Evolutionary conservation across 2,329 filamentous ascomycete species (phyloP).

Genomic region (Paraphoma chrysanthemicola): DNA sequence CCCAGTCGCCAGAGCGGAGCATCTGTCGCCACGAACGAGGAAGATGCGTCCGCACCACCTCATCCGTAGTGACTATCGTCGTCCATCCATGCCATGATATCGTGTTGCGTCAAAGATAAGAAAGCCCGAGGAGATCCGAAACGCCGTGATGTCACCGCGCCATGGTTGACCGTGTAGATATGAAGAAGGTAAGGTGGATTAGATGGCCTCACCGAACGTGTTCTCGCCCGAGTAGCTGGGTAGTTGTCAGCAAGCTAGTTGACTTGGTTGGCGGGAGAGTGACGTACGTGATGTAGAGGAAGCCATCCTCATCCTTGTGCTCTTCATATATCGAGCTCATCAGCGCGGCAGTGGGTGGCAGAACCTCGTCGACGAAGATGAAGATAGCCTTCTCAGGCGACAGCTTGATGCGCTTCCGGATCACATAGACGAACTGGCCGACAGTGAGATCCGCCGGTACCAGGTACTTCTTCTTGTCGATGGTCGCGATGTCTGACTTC

Average conservation of each 20-base stretch:
- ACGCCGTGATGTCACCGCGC: constrained; percentile 37
- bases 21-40: constrained; percentile 11
- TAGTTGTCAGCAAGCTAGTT: constrained; percentile 26
- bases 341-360: constrained; percentile 93
- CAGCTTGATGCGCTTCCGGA: constrained; percentile 99
- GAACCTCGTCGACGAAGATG: constrained; percentile 99
- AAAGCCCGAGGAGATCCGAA: constrained; percentile 34
- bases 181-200: constrained; percentile 25
- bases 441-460: constrained; percentile 97
- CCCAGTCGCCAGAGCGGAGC: constrained; percentile 3
- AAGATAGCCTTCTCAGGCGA: constrained; percentile 99
- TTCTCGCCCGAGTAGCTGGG: constrained; percentile 94
- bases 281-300: constrained; percentile 94
- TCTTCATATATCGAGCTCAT: constrained; percentile 99
- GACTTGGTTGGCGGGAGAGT: not conserved
- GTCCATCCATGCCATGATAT: constrained; percentile 23
- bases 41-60: constrained; percentile 9
- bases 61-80: constrained; percentile 17
- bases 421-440: constrained; percentile 99
- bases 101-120: constrained; percentile 26
- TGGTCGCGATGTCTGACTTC: constrained; percentile 98
- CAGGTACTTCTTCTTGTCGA: constrained; percentile 99
- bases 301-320: constrained; percentile 89
- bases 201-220: constrained; percentile 76
- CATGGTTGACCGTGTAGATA: constrained; percentile 26